A percentile compares a stretch with the other conserved stretches of the same genome.
Evolutionary conservation across 331 rosid genomes (phyloP).

Genomic region (Telfairia occidentalis): DNA sequence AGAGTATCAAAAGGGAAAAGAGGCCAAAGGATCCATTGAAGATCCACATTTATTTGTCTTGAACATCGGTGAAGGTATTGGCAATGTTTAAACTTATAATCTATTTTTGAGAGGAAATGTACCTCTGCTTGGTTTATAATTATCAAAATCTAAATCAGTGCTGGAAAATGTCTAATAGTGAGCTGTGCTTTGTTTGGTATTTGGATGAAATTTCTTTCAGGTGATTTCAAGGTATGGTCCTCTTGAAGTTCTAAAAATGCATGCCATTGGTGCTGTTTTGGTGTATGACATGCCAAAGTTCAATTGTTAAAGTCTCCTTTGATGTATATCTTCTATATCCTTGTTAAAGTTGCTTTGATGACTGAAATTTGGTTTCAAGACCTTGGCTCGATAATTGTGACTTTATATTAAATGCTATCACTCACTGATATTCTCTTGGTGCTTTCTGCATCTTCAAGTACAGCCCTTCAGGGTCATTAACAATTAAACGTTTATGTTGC

Average conservation of each 20-base stretch:
- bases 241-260: conserved; percentile 9
- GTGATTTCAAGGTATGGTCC: conserved; percentile 62
- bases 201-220: conserved; percentile 46
- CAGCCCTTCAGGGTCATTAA: not conserved
- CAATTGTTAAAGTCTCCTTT: conserved; percentile 7
- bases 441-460: not conserved
- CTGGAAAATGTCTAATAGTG: conserved; percentile 46
- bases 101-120: conserved; percentile 25
- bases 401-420: not conserved
- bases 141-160: conserved; percentile 34
- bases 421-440: not conserved
- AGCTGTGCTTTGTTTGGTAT: conserved; percentile 55
- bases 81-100: conserved; percentile 10
- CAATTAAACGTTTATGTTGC: not conserved
- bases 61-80: conserved; percentile 55
- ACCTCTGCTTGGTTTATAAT: conserved; percentile 49
- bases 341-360: not conserved
- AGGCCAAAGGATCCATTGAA: conserved; percentile 52
- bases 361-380: not conserved
- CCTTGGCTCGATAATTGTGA: not conserved
- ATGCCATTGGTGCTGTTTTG: conserved; percentile 8
- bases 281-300: conserved; percentile 4
- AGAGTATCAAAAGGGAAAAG: conserved; percentile 67
- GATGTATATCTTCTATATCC: conserved; percentile 1
- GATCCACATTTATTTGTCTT: conserved; percentile 76